Conservation (phyloP, 1,284 basidiomycete species). For the Trichosporon ovoides region DNA sequence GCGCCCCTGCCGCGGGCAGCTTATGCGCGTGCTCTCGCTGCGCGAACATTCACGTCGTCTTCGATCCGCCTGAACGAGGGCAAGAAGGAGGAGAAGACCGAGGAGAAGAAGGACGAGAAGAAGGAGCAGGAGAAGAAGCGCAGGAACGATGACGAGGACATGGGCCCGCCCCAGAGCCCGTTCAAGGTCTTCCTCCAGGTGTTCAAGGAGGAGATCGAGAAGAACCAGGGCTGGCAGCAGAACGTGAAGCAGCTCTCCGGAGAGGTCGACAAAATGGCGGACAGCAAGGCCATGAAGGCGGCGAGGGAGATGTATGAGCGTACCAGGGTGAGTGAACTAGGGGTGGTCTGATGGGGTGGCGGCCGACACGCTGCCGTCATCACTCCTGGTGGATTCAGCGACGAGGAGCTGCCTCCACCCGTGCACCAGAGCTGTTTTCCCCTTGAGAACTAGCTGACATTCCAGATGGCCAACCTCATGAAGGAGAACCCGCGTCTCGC, state of each 20-base stretch:
- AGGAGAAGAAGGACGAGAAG: constrained; percentile 16
- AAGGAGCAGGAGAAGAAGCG: constrained; percentile 17
- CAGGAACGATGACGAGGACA: constrained; percentile 24
- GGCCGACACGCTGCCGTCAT: not conserved
- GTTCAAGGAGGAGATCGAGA: constrained; percentile 81
- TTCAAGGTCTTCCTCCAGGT: constrained; percentile 96
- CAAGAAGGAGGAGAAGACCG: not conserved
- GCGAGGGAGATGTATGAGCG: constrained; percentile 88
- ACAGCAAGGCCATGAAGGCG: constrained; percentile 91
- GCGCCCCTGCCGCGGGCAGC: not conserved
- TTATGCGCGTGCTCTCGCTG: not conserved
- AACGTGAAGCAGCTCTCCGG: constrained; percentile 96
- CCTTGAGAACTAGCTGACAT: constrained; percentile 4
- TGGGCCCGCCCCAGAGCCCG: constrained; percentile 69
- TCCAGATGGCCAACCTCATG: constrained; percentile 81
- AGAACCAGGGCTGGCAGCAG: constrained; percentile 90
- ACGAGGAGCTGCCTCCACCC: no score
- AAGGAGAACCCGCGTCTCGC: constrained; percentile 91
- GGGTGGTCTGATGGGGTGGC: not conserved
- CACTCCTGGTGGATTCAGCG: no score
- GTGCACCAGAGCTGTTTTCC: no score
- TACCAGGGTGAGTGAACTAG: constrained; percentile 63
- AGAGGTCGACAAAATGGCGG: constrained; percentile 93
- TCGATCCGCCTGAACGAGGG: not conserved
- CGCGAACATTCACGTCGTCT: not conserved